Evolutionary conservation across 2,329 filamentous ascomycete species (phyloP).

Genomic region (Thielaviopsis ethacetica): DNA sequence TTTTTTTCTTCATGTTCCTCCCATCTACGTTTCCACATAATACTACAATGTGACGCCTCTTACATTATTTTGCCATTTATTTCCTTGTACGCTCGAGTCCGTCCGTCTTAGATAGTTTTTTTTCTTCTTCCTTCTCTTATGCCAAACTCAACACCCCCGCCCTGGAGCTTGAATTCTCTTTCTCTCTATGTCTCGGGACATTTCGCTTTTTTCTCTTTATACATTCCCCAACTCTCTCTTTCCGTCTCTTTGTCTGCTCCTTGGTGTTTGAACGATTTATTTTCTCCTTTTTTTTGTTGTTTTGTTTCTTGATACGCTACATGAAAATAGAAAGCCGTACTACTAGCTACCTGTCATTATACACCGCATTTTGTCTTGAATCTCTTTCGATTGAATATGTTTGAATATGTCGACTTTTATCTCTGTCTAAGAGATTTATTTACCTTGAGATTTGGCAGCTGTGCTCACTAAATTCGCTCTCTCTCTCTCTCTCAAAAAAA

Average conservation of each 20-base stretch:
- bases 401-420: neutral
- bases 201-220: neutral
- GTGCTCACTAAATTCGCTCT: too few relatives aligned
- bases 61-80: slow-evolving; percentile 1
- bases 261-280: too few relatives aligned
- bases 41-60: neutral
- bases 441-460: neutral
- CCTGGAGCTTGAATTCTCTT: neutral
- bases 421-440: neutral
- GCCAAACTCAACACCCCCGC: neutral
- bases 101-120: neutral
- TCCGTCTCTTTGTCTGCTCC: neutral
- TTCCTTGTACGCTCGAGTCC: neutral
- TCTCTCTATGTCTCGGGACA: neutral
- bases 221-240: neutral
- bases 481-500: too few relatives aligned
- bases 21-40: neutral
- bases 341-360: neutral
- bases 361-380: neutral
- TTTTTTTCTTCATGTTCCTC: neutral
- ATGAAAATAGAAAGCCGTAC: neutral
- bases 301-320: neutral
- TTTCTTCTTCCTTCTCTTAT: neutral
- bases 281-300: neutral
- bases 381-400: neutral